phyloP scores from a whole-genome alignment of 2,329 filamentous ascomycete genomes.

The Colletotrichum falcatum region DNA sequence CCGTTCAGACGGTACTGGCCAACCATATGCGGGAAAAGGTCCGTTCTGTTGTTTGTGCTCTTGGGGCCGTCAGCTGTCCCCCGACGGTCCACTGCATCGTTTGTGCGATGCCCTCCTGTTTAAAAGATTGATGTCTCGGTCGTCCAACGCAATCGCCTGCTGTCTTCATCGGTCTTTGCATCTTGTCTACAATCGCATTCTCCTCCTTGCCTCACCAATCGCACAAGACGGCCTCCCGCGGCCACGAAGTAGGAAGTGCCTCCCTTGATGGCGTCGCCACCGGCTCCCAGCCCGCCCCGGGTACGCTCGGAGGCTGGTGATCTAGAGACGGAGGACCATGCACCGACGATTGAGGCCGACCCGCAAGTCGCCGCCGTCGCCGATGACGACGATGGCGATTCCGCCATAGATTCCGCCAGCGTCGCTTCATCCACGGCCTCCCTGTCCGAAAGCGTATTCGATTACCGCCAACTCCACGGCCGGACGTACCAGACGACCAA shows the following conservation, averaged over 20 bases:
- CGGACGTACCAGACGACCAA: slow-evolving; percentile 48
- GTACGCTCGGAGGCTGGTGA: neutral
- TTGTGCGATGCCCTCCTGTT: slow-evolving; percentile 7
- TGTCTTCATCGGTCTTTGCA: neutral
- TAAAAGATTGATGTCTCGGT: slow-evolving; percentile 14
- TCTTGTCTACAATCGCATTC: slow-evolving; percentile 13
- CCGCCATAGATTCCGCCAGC: slow-evolving; percentile 44
- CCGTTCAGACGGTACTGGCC: neutral
- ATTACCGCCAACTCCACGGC: slow-evolving; percentile 49
- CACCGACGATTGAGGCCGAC: slow-evolving; percentile 8
- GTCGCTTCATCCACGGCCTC: slow-evolving; percentile 47
- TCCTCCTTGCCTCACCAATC: neutral
- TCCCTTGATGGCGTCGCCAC: neutral
- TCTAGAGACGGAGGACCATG: neutral
- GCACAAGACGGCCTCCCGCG: slow-evolving; percentile 4
- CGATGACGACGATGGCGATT: slow-evolving; percentile 44
- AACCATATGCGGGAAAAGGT: neutral
- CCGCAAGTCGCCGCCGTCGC: neutral
- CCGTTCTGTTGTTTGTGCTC: neutral
- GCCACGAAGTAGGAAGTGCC: neutral
- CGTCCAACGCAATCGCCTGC: neutral
- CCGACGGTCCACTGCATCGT: slow-evolving; percentile 21
- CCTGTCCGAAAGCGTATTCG: slow-evolving; percentile 49
- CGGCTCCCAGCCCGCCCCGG: neutral
- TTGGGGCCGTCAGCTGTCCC: slow-evolving; percentile 7